A percentile compares a stretch with the other conserved stretches of the same genome.
These are phyloP conservation scores for Typha latifolia DNA, from an alignment of 176 grass and related monocot genomes.

Conservation along the genomic window DNA sequence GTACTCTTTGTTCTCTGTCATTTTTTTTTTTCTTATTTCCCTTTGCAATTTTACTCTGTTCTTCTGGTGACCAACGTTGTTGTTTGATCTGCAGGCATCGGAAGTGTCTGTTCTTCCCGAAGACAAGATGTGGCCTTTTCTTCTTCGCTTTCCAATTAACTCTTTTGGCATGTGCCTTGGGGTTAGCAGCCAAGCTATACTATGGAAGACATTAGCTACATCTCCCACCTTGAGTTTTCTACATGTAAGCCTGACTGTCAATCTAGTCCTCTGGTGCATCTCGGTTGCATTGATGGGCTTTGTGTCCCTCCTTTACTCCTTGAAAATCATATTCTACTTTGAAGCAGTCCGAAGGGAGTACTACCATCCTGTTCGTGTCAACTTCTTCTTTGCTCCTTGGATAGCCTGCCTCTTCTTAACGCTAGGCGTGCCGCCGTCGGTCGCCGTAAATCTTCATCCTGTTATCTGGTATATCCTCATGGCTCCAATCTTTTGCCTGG, in stretches of 20 bases:
- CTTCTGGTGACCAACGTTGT: not conserved
- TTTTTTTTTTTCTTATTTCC: no score
- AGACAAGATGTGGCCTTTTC: conserved; percentile 88
- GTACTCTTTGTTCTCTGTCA: no score
- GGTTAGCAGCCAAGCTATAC: conserved; percentile 78
- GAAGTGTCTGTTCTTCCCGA: conserved; percentile 74
- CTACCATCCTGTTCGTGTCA: conserved; percentile 78
- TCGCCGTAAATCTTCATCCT: conserved; percentile 1
- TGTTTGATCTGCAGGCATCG: conserved; percentile 30
- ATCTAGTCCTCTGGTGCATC: conserved; percentile 57
- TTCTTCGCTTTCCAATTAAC: conserved; percentile 78
- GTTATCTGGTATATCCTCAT: conserved; percentile 50
- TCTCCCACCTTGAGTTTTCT: conserved; percentile 56
- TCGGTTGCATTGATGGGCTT: conserved; percentile 39
- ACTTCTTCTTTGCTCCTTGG: conserved; percentile 99
- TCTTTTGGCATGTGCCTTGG: conserved; percentile 88
- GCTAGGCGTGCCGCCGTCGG: conserved; percentile 36
- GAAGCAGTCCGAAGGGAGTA: conserved; percentile 87
- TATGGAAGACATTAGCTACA: conserved; percentile 71
- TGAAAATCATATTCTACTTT: conserved; percentile 83
- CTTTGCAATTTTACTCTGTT: no score
- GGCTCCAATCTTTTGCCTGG: conserved; percentile 77
- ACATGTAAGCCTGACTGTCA: conserved; percentile 37
- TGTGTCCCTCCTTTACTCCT: conserved; percentile 53
- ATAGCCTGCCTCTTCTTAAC: conserved; percentile 70